These are phyloP conservation scores for Suillus clintonianus DNA, from an alignment of 768 basidiomycete species.

Conservation along the genomic window DNA sequence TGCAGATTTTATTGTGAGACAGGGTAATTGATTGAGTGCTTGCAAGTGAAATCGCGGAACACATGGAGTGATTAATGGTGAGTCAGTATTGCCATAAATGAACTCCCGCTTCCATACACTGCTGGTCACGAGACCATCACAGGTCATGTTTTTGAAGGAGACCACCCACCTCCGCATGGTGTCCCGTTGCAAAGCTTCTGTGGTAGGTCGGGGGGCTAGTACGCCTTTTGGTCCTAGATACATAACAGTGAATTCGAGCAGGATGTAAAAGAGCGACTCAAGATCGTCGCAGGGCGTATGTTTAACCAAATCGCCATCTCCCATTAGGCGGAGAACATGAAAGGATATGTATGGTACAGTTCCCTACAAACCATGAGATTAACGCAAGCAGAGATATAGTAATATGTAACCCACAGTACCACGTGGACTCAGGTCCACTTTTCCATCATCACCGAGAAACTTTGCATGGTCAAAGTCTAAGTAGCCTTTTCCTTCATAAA, in stretches of 20 bases:
- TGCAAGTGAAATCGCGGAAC: neutral
- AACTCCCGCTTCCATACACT: neutral
- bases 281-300: neutral
- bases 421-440: neutral
- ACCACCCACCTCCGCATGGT: neutral
- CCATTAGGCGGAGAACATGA: neutral
- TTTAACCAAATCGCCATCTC: neutral
- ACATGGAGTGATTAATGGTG: neutral
- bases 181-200: neutral
- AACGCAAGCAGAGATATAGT: neutral
- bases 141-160: neutral
- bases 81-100: neutral
- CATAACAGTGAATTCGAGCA: neutral
- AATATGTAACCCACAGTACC: neutral
- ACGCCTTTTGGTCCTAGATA: neutral
- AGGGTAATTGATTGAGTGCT: neutral
- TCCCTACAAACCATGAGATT: neutral
- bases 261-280: neutral
- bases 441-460: neutral
- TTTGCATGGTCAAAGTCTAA: neutral
- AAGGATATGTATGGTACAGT: neutral
- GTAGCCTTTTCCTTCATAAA: neutral
- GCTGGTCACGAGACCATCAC: neutral
- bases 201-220: neutral
- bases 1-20: neutral